Percentiles rank a stretch among this genome's conserved stretches.
These are phyloP conservation scores for Wakefieldia striispora DNA, from an alignment of 768 basidiomycete genomes.

Conservation along the genomic window DNA sequence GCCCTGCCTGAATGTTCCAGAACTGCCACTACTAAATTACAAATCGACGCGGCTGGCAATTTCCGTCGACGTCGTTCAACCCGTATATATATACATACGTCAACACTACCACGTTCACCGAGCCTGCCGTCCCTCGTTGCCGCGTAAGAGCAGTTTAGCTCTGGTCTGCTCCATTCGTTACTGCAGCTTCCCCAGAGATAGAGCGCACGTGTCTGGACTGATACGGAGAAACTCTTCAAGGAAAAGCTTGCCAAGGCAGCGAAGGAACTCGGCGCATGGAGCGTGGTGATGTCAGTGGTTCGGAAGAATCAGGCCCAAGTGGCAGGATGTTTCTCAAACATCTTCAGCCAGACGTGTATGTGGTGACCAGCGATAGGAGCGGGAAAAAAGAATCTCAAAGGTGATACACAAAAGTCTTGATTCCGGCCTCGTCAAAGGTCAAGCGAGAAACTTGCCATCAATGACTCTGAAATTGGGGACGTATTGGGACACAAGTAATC, in stretches of 20 bases:
- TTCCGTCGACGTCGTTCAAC: slow-evolving; percentile 96
- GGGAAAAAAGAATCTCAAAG: no score
- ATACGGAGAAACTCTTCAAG: slow-evolving; percentile 82
- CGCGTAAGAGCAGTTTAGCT: slow-evolving; percentile 97
- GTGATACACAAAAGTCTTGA: no score
- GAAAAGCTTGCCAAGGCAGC: slow-evolving; percentile 59
- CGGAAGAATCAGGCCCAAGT: no score
- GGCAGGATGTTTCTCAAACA: neutral
- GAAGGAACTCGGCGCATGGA: slow-evolving; percentile 6
- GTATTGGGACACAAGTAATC: no score
- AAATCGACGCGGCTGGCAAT: slow-evolving; percentile 76
- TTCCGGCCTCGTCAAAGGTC: no score
- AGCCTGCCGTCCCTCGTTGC: slow-evolving; percentile 91
- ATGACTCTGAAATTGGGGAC: no score
- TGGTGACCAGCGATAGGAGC: neutral
- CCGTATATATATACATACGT: slow-evolving; percentile 94
- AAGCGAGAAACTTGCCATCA: no score
- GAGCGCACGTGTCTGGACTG: slow-evolving; percentile 77
- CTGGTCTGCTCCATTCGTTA: slow-evolving; percentile 81
- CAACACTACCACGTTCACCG: slow-evolving; percentile 90
- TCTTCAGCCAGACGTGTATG: neutral
- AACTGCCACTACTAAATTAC: slow-evolving; percentile 59
- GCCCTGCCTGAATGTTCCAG: no score
- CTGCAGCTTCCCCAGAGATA: slow-evolving; percentile 68
- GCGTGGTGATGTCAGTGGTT: no score